Base-by-base conservation (phyloP, 179 eudicot genomes). In the Heliamphora pulchella region DNA sequence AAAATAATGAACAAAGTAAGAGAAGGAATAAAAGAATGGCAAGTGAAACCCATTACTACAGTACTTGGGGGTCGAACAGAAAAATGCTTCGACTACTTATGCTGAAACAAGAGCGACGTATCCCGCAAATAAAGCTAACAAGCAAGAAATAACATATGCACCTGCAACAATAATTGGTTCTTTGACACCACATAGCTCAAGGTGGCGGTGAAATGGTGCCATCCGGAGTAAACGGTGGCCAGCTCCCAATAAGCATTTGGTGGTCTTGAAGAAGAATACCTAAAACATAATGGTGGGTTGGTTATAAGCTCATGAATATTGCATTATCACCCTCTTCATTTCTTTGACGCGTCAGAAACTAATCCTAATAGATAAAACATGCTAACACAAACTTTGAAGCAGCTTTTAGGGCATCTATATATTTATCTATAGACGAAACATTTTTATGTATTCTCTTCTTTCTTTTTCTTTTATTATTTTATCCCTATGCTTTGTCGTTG, bases 31-130 rank as follows among this genome's bases (percentile, higher is more conserved):
- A 31, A 31, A 31, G 31, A 31, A 31, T 31, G 31, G 31, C 31
- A 31, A 31, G 31, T 31, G 31, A 31, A 31, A 31, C 31, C 31
- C 31, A 31, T 31, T 31, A 31, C 31, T 31, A 31, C 31, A 31
- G 31, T 31, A 31, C 31, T 31, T 0, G 31, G 31, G 31, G 31
- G 31, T 31, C 31, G 31, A 31, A 31, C 31, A 31, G 31, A 73
- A 74, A 15, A 71, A 74, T 74, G 61, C 63, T 9, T 82, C 47
- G 13, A 48, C 62, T 5, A 61, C 67, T 79, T 88, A 92, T 20
- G 89, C 98, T 53, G 98, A 93, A 55, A 86, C 79, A 44, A 95
- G 92, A 70, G 92, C 98, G 0, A 89, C 86, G 71, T 90, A 93
- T 66, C 92, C 97, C 2, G 95, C 97, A 57, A 85, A 73, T 79